These are phyloP conservation scores for sunflower (Helianthus annuus) DNA, from an alignment of 129 eudicot genomes.

Conservation along the genomic window HanXRQr2.0-SUNRISE NC_035443.2:7775481-7775980, in stretches of 20 bases:
- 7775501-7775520: neutral
- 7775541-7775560: neutral
- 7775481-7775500: neutral
- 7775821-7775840: slow-evolving; percentile 70
- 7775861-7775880: slow-evolving; percentile 84
- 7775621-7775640: slow-evolving; percentile 67
- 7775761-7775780: slow-evolving; percentile 81
- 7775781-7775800: slow-evolving; percentile 79
- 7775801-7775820: slow-evolving; percentile 81
- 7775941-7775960: slow-evolving; percentile 84
- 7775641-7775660: slow-evolving; percentile 74
- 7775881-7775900: slow-evolving; percentile 84
- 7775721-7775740: slow-evolving; percentile 82
- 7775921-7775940: slow-evolving; percentile 67
- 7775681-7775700: slow-evolving; percentile 61
- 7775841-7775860: slow-evolving; percentile 79
- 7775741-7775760: slow-evolving; percentile 74
- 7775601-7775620: slow-evolving; percentile 51
- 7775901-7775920: slow-evolving; percentile 72
- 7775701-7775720: slow-evolving; percentile 70
- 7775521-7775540: neutral
- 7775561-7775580: neutral
- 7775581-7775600: slow-evolving; percentile 37
- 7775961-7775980: slow-evolving; percentile 67
- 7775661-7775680: slow-evolving; percentile 63